Conservation (phyloP, 257 asterid species). For the Solanum microdontum region DNA sequence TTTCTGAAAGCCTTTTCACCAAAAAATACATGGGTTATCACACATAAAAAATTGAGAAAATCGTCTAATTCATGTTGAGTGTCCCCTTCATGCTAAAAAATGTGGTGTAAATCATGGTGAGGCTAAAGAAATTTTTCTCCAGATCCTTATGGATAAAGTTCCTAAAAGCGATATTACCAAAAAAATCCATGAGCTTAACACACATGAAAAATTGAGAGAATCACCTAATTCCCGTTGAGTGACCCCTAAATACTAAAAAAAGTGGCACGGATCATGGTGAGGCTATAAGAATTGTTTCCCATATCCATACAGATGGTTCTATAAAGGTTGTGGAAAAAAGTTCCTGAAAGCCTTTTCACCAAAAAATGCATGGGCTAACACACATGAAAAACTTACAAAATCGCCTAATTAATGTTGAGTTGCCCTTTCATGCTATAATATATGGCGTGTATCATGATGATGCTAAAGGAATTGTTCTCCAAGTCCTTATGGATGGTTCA, state of each 20-base stretch:
- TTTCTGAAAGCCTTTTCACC: too few relatives aligned
- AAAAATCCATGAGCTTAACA: too few relatives aligned
- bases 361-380: not conserved
- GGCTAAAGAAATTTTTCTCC: too few relatives aligned
- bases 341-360: not conserved
- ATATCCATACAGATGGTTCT: not conserved
- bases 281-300: not conserved
- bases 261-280: not conserved
- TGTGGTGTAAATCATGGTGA: too few relatives aligned
- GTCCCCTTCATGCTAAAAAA: too few relatives aligned
- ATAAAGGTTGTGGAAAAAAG: too few relatives aligned
- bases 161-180: too few relatives aligned
- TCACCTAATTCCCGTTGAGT: not conserved
- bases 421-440: not conserved
- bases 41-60: too few relatives aligned
- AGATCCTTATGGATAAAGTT: too few relatives aligned
- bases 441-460: not conserved
- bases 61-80: too few relatives aligned
- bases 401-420: not conserved
- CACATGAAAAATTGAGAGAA: not conserved
- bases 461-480: not conserved
- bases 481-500: not conserved
- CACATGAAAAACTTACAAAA: not conserved
- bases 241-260: not conserved
- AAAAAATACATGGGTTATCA: too few relatives aligned